A percentile compares a stretch with the other conserved stretches of the same genome.
Evolutionary conservation across 2,329 filamentous ascomycete genomes (phyloP).

Genomic region (Chaetothyriales sp.): DNA sequence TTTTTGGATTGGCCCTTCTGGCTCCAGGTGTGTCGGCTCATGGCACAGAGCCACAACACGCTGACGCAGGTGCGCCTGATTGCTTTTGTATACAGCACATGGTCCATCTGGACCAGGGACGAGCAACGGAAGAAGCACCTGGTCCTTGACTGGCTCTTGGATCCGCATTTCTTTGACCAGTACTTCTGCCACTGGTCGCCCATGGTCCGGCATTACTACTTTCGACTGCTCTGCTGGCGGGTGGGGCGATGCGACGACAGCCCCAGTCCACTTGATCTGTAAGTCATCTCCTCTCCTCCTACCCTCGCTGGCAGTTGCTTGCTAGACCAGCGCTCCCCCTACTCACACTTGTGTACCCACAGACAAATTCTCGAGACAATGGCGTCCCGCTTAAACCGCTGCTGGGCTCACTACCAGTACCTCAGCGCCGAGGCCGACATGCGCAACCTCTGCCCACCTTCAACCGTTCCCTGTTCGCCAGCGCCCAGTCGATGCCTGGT

Average conservation of each 20-base stretch:
- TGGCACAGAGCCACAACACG: slow-evolving; percentile 71
- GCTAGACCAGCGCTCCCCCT: not conserved
- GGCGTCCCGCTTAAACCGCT: slow-evolving; percentile 50
- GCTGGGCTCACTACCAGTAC: slow-evolving; percentile 68
- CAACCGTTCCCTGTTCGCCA: slow-evolving; percentile 67
- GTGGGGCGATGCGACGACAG: slow-evolving; percentile 61
- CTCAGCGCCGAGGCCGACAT: slow-evolving; percentile 52
- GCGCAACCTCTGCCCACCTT: slow-evolving; percentile 43
- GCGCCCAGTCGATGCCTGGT: slow-evolving; percentile 73
- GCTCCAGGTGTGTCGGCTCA: slow-evolving; percentile 63
- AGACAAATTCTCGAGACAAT: slow-evolving; percentile 57
- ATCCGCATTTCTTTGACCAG: slow-evolving; percentile 58
- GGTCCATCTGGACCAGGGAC: slow-evolving; percentile 55
- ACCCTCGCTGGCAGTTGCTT: not conserved
- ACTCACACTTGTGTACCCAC: slow-evolving; percentile 4
- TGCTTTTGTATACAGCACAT: slow-evolving; percentile 65
- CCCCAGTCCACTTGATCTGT: slow-evolving; percentile 51
- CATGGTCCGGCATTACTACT: slow-evolving; percentile 86
- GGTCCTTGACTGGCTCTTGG: slow-evolving; percentile 61
- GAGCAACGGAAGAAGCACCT: slow-evolving; percentile 52
- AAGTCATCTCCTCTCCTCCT: slow-evolving; percentile 26
- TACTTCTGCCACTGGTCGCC: slow-evolving; percentile 92
- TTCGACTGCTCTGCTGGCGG: slow-evolving; percentile 80
- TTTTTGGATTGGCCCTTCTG: slow-evolving; percentile 71
- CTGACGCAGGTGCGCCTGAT: slow-evolving; percentile 78